Conservation (phyloP, 2,329 filamentous ascomycete genomes). For the Paecilomyces sp. region DNA sequence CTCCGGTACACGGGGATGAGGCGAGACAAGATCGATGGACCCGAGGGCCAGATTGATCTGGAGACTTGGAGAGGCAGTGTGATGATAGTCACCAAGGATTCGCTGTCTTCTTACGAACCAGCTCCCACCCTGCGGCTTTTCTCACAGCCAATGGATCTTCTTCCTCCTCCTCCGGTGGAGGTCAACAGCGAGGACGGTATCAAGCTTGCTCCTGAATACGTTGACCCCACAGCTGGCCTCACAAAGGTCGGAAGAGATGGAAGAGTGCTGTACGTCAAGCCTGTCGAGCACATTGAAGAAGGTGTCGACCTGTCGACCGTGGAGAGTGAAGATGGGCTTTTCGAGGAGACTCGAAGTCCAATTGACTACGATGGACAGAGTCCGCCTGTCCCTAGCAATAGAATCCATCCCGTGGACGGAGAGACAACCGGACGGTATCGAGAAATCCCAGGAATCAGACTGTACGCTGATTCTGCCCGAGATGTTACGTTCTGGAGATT, state of each 20-base stretch:
- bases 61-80: slow-evolving; percentile 90
- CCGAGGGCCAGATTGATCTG: slow-evolving; percentile 43
- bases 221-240: slow-evolving; percentile 83
- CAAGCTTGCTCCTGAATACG: slow-evolving; percentile 64
- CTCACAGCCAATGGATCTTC: slow-evolving; percentile 73
- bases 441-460: slow-evolving; percentile 71
- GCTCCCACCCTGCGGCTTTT: slow-evolving; percentile 75
- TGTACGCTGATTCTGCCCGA: slow-evolving; percentile 76
- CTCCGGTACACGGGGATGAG: slow-evolving; percentile 86
- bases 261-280: slow-evolving; percentile 78
- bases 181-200: slow-evolving; percentile 54
- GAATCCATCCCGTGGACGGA: slow-evolving; percentile 53
- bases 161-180: slow-evolving; percentile 68
- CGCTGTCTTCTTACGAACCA: slow-evolving; percentile 74
- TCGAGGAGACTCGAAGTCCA: slow-evolving; percentile 55
- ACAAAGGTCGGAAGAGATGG: slow-evolving; percentile 79
- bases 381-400: slow-evolving; percentile 41
- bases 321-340: slow-evolving; percentile 77
- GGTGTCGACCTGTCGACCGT: slow-evolving; percentile 68
- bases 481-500: slow-evolving; percentile 97
- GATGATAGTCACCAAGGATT: slow-evolving; percentile 90
- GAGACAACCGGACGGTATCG: slow-evolving; percentile 75
- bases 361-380: slow-evolving; percentile 33
- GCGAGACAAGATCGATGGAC: slow-evolving; percentile 30
- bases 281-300: slow-evolving; percentile 78